Conservation (phyloP, 2,329 filamentous ascomycete genomes). For the Phialophora tarda region DNA sequence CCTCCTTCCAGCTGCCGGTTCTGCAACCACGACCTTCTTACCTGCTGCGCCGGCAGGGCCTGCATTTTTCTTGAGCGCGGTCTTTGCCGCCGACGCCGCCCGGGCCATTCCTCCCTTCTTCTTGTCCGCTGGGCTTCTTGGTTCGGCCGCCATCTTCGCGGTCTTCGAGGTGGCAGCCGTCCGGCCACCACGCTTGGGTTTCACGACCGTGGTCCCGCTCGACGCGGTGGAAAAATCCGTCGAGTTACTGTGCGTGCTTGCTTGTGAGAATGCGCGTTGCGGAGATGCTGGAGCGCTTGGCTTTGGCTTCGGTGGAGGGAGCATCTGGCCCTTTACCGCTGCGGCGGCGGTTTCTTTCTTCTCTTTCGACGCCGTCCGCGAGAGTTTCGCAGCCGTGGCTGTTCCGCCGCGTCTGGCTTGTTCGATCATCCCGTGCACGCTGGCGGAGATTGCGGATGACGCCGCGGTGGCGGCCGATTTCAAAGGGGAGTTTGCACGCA, state of each 20-base stretch:
- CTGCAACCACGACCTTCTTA: slow-evolving; percentile 44
- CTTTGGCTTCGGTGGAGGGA: slow-evolving; percentile 37
- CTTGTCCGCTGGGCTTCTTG: slow-evolving; percentile 23
- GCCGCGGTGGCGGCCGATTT: slow-evolving; percentile 52
- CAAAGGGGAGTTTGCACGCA: slow-evolving; percentile 58
- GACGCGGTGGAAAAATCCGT: slow-evolving; percentile 35
- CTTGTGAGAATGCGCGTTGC: slow-evolving; percentile 35
- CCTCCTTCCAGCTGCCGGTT: slow-evolving; percentile 46
- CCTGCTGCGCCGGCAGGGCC: slow-evolving; percentile 40
- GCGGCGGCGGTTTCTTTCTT: slow-evolving; percentile 33
- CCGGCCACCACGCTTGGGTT: slow-evolving; percentile 34
- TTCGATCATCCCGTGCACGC: slow-evolving; percentile 37
- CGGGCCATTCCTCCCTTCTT: slow-evolving; percentile 29
- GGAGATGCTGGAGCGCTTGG: slow-evolving; percentile 26
- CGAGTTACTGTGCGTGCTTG: slow-evolving; percentile 31
- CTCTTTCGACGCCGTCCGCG: slow-evolving; percentile 37
- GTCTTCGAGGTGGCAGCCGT: slow-evolving; percentile 25
- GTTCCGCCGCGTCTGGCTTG: slow-evolving; percentile 37
- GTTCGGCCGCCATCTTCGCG: slow-evolving; percentile 14
- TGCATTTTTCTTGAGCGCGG: slow-evolving; percentile 41
- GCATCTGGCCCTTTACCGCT: slow-evolving; percentile 34
- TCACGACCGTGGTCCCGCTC: slow-evolving; percentile 36
- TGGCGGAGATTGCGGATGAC: slow-evolving; percentile 37
- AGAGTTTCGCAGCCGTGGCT: slow-evolving; percentile 31
- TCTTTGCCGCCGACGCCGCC: slow-evolving; percentile 31